A percentile compares a stretch with the other conserved stretches of the same genome.
Evolutionary conservation across 352 stramenopile genomes (phyloP).

Genomic region (Phytopythium aichiense): DNA sequence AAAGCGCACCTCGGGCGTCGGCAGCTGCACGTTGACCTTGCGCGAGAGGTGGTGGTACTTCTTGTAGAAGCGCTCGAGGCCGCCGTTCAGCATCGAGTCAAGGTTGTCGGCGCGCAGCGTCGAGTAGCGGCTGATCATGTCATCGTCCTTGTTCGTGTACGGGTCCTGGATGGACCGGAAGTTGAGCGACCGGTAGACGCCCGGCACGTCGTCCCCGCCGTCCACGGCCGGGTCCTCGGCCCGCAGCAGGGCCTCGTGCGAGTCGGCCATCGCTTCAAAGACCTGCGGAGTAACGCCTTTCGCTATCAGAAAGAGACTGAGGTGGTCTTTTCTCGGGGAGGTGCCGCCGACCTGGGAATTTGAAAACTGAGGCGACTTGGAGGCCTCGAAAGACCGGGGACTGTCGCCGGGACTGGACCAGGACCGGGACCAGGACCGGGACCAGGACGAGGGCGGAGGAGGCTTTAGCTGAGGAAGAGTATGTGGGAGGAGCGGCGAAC

Average conservation of each 20-base stretch:
- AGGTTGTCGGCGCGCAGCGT: conserved; percentile 64
- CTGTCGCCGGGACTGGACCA: not conserved
- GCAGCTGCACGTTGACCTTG: conserved; percentile 62
- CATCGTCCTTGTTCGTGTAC: conserved; percentile 47
- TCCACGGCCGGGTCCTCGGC: conserved; percentile 19
- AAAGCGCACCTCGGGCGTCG: conserved; percentile 69
- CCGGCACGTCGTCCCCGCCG: conserved; percentile 33
- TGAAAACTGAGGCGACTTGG: not conserved
- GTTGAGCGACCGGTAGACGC: conserved; percentile 69
- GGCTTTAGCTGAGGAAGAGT: too few species aligned
- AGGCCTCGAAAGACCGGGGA: not conserved
- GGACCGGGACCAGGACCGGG: not conserved
- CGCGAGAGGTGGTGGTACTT: conserved; percentile 73
- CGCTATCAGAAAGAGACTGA: not conserved
- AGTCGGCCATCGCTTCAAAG: not conserved
- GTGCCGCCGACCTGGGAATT: not conserved
- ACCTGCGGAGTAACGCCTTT: not conserved
- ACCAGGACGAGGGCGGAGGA: not conserved
- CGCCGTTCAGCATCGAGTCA: conserved; percentile 65
- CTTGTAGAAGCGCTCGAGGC: conserved; percentile 76
- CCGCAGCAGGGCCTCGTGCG: conserved; percentile 17
- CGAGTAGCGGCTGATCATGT: conserved; percentile 45
- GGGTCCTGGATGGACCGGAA: conserved; percentile 70
- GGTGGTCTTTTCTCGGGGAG: not conserved
- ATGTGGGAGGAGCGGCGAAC: not conserved